Percentiles rank a stretch among this genome's conserved stretches.
phyloP scores from a whole-genome alignment of 2,329 filamentous ascomycete species.

The Monilinia vaccinii-corymbosi region DNA sequence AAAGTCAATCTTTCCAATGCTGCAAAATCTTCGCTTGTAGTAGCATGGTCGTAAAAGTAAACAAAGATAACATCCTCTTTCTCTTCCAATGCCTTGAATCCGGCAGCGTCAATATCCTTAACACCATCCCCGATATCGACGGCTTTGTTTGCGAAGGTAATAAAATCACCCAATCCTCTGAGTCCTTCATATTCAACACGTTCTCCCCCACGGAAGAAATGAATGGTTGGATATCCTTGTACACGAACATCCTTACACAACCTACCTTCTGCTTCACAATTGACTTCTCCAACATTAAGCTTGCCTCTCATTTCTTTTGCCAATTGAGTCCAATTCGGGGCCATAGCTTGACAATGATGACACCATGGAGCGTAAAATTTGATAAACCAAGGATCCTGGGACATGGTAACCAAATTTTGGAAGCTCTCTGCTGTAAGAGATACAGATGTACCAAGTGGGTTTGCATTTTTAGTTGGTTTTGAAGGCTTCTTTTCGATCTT shows the following conservation, averaged over 20 bases:
- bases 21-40: slow-evolving; percentile 82
- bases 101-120: slow-evolving; percentile 65
- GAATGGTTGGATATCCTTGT: slow-evolving; percentile 74
- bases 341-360: slow-evolving; percentile 87
- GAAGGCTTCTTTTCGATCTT: slow-evolving; percentile 35
- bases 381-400: slow-evolving; percentile 91
- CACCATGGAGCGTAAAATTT: slow-evolving; percentile 99
- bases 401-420: slow-evolving; percentile 74
- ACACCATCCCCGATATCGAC: slow-evolving; percentile 69
- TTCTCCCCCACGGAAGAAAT: slow-evolving; percentile 89
- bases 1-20: slow-evolving; percentile 81
- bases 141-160: slow-evolving; percentile 79
- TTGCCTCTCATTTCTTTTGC: slow-evolving; percentile 83
- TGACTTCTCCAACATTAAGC: slow-evolving; percentile 90
- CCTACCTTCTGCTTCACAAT: slow-evolving; percentile 76
- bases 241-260: slow-evolving; percentile 90
- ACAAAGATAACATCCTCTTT: slow-evolving; percentile 93
- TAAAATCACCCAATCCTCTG: slow-evolving; percentile 81
- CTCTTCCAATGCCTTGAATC: slow-evolving; percentile 76
- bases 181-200: slow-evolving; percentile 89
- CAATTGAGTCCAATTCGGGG: slow-evolving; percentile 81
- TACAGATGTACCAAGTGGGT: slow-evolving; percentile 66
- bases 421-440: slow-evolving; percentile 77
- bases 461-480: slow-evolving; percentile 50
- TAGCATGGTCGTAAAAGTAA: slow-evolving; percentile 96